Evolutionary conservation across 2,329 filamentous ascomycete genomes (phyloP).

Genomic region (Sphaceloma murrayae): DNA sequence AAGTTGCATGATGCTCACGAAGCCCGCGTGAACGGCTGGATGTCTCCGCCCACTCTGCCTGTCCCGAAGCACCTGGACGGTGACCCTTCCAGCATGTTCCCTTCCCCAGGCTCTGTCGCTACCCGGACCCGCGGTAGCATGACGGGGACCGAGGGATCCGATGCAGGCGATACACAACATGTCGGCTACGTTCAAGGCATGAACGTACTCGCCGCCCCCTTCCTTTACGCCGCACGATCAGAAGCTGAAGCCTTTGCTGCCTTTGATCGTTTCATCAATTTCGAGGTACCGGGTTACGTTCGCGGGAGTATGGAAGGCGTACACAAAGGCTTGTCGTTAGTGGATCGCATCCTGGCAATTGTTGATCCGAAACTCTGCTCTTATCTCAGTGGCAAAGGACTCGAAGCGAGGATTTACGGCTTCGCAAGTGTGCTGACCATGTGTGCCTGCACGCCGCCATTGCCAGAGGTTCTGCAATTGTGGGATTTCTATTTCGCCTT

Average conservation of each 20-base stretch:
- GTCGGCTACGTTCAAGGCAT: slow-evolving; percentile 96
- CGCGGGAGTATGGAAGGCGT: slow-evolving; percentile 95
- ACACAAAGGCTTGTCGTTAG: slow-evolving; percentile 78
- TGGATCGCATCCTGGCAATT: slow-evolving; percentile 84
- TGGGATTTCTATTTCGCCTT: slow-evolving; percentile 99
- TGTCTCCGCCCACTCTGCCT: slow-evolving; percentile 40
- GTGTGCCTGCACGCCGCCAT: slow-evolving; percentile 87
- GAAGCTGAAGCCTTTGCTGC: slow-evolving; percentile 91
- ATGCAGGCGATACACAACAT: slow-evolving; percentile 50
- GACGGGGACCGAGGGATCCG: slow-evolving; percentile 53
- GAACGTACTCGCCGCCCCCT: slow-evolving; percentile 94
- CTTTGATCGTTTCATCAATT: slow-evolving; percentile 78
- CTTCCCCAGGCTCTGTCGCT: slow-evolving; percentile 28
- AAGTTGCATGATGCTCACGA: slow-evolving; percentile 69
- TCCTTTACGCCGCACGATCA: slow-evolving; percentile 86
- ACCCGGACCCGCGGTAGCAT: slow-evolving; percentile 32
- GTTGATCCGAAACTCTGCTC: slow-evolving; percentile 80
- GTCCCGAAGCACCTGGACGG: slow-evolving; percentile 42
- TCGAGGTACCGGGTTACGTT: slow-evolving; percentile 87
- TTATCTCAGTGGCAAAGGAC: slow-evolving; percentile 74
- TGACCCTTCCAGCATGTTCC: slow-evolving; percentile 37
- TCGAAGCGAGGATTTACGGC: slow-evolving; percentile 90
- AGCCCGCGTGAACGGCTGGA: slow-evolving; percentile 46
- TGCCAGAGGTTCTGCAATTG: slow-evolving; percentile 83
- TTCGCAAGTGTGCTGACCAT: slow-evolving; percentile 92